Evolutionary conservation across 2,329 filamentous ascomycete species (phyloP).

Genomic region (Neonectria sp.): DNA sequence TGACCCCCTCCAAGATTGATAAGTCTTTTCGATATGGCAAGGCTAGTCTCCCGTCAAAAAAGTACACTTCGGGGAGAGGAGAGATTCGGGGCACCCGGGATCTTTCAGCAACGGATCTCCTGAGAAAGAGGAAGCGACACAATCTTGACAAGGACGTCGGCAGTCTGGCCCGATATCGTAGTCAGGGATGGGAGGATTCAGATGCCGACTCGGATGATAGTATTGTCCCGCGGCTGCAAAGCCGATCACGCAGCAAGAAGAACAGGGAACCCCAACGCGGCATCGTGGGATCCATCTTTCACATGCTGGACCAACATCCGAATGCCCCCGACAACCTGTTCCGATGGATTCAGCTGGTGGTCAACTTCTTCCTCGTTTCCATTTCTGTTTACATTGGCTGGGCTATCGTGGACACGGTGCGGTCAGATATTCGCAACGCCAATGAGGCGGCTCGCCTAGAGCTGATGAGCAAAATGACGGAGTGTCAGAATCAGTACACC

Average conservation of each 20-base stretch:
- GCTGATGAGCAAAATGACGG: slow-evolving; percentile 80
- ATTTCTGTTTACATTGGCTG: slow-evolving; percentile 77
- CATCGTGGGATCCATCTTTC: slow-evolving; percentile 62
- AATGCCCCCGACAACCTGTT: slow-evolving; percentile 72
- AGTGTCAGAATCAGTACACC: slow-evolving; percentile 81
- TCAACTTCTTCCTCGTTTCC: slow-evolving; percentile 75
- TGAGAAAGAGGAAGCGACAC: slow-evolving; percentile 69
- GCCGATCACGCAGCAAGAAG: slow-evolving; percentile 44
- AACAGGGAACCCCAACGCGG: slow-evolving; percentile 43
- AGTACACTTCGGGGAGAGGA: slow-evolving; percentile 70
- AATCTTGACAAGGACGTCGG: slow-evolving; percentile 68
- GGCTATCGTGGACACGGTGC: slow-evolving; percentile 78
- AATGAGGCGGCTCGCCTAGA: slow-evolving; percentile 77
- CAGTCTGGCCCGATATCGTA: slow-evolving; percentile 62
- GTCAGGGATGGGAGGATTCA: slow-evolving; percentile 59
- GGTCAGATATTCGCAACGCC: slow-evolving; percentile 81
- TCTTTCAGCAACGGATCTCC: slow-evolving; percentile 58
- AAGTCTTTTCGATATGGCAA: slow-evolving; percentile 63
- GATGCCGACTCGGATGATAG: slow-evolving; percentile 65
- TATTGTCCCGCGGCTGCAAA: slow-evolving; percentile 37
- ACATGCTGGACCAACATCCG: slow-evolving; percentile 70
- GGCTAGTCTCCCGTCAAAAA: slow-evolving; percentile 56
- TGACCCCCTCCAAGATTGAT: slow-evolving; percentile 63
- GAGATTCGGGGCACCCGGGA: slow-evolving; percentile 70
- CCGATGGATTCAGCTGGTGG: slow-evolving; percentile 71